Evolutionary conservation across 2,329 filamentous ascomycete species (phyloP), one percentile per base, ranked within the genome.

Genomic region (Boeremia exigua): DNA sequence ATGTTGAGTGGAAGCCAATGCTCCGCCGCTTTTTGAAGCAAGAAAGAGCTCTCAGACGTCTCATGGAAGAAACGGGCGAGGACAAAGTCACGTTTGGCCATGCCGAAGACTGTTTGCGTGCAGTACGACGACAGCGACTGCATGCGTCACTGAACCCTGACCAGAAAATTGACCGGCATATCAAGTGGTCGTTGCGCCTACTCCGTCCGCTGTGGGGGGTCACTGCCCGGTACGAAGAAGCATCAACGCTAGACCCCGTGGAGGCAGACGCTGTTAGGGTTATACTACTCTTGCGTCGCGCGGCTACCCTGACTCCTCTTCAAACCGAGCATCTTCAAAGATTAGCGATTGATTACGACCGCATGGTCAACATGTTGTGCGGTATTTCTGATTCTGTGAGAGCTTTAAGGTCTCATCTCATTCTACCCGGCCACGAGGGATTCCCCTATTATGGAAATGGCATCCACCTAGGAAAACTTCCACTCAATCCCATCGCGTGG

Each of bases 21-120:
- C 46, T 73, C 0, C 42, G 62, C 7, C 39, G 43, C 0, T 70
- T 72, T 28, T 30, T 72, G 14, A 70, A 66, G 40, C 64, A 63
- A 0, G 68, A 71, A 42, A 58, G 44, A 9, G 47, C 52, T 11
- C 37, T 73, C 1, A 56, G 65, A n/a, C 50, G 48, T 5, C 48
- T 63, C 28, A 34, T 69, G 36, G 63, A 68, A n/a, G 42, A 68
- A 61, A 68, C 64, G 44, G 40, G 28, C 25, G 33, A 59, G 6
- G 58, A 58, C 0, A 9, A 1, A 0, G 70, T 63, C 32, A 70
- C 70, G 1, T 73, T 63, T 46, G 60, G 49, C 29, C 60, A 61
- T 38, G 15, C 48, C 11, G 70, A 71, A 59, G 70, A 74, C 47
- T 70, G 69, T 47, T 50, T 74, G 2, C 65, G 70, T 17, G 44